These are phyloP conservation scores for Colletotrichum tabaci DNA, from an alignment of 2,329 filamentous ascomycete genomes.

Conservation along the genomic window DNA sequence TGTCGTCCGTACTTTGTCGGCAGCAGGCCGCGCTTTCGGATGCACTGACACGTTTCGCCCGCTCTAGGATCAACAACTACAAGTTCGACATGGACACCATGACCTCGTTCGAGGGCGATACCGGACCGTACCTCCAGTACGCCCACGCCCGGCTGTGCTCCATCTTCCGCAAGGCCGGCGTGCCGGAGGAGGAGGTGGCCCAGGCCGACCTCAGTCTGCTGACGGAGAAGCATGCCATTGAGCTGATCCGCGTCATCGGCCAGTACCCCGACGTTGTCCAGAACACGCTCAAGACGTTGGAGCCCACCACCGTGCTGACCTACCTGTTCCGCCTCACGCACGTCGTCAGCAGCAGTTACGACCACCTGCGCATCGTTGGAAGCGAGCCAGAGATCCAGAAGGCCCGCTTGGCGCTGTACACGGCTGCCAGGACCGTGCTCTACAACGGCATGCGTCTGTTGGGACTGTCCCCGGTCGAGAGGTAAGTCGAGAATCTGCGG, in stretches of 20 bases:
- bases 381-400: slow-evolving; percentile 80
- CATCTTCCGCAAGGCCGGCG: slow-evolving; percentile 70
- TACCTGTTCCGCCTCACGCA: slow-evolving; percentile 93
- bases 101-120: slow-evolving; percentile 78
- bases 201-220: slow-evolving; percentile 78
- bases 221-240: slow-evolving; percentile 79
- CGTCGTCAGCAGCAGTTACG: slow-evolving; percentile 83
- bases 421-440: slow-evolving; percentile 81
- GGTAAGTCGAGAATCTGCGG: slow-evolving; percentile 33
- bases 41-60: slow-evolving; percentile 34
- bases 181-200: slow-evolving; percentile 71
- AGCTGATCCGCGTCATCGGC: slow-evolving; percentile 81
- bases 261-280: slow-evolving; percentile 89
- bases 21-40: slow-evolving; percentile 37
- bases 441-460: slow-evolving; percentile 87
- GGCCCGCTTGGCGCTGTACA: slow-evolving; percentile 84
- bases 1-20: slow-evolving; percentile 46
- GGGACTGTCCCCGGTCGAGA: slow-evolving; percentile 82
- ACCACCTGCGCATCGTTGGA: slow-evolving; percentile 86
- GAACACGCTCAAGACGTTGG: slow-evolving; percentile 87
- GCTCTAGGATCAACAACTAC: slow-evolving; percentile 73
- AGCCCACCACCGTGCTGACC: slow-evolving; percentile 71
- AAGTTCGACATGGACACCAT: slow-evolving; percentile 74
- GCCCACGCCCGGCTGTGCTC: slow-evolving; percentile 81
- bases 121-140: slow-evolving; percentile 88